Conservation (phyloP, 345 rosid species). For the Eucalyptus decipiens region DNA sequence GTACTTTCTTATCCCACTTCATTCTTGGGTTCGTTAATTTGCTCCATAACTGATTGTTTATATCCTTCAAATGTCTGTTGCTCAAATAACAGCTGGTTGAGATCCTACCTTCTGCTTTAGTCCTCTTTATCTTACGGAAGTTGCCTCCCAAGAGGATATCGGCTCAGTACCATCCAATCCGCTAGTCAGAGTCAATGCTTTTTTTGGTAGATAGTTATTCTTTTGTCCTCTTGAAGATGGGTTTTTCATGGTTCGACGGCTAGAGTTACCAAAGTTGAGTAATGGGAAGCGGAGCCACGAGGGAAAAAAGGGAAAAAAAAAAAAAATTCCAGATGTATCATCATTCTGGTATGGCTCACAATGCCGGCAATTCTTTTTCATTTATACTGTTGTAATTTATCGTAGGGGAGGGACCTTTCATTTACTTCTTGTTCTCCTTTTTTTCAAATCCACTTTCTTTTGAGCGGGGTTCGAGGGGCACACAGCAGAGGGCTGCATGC, state of each 20-base stretch:
- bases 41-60: background rate
- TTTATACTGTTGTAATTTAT: background rate
- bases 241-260: background rate
- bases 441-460: background rate
- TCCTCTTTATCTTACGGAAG: conserved; percentile 83
- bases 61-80: background rate
- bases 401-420: background rate
- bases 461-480: background rate
- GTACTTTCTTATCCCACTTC: conserved; percentile 16
- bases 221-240: background rate
- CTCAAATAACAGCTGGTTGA: conserved; percentile 62
- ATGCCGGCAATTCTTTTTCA: conserved; percentile 1
- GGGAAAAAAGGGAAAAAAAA: background rate
- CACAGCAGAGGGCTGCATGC: background rate
- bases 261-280: background rate
- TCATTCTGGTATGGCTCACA: conserved; percentile 10
- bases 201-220: background rate
- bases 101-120: conserved; percentile 93
- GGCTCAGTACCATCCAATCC: conserved; percentile 89
- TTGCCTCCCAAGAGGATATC: conserved; percentile 92
- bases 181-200: conserved; percentile 10
- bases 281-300: background rate
- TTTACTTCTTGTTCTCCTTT: background rate
- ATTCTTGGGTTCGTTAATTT: background rate
- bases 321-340: background rate